Conservation (phyloP, 1,139 yeast genomes). For the Geotrichum bryndzae region DNA sequence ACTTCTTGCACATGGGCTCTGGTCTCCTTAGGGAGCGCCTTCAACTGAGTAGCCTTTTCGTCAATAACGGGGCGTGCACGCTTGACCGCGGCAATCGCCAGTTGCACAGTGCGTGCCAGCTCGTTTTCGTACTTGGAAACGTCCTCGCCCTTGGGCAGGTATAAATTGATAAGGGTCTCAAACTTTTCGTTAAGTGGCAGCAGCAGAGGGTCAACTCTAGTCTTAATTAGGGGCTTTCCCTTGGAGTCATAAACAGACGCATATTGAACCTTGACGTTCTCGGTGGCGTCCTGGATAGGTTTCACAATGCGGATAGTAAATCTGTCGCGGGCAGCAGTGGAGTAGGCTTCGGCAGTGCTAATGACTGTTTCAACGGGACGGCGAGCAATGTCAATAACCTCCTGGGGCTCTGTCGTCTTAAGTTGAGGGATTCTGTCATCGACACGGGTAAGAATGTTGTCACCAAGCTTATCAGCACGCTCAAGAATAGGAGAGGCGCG, state of each 20-base stretch:
- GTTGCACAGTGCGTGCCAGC: conserved; percentile 31
- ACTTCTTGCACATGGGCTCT: conserved; percentile 27
- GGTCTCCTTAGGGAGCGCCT: conserved; percentile 26
- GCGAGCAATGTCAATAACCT: conserved; percentile 32
- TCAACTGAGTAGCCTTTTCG: conserved; percentile 25
- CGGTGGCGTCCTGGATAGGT: conserved; percentile 33
- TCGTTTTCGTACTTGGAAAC: conserved; percentile 32
- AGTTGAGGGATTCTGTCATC: conserved; percentile 36
- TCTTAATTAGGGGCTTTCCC: conserved; percentile 56
- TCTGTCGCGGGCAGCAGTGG: conserved; percentile 29
- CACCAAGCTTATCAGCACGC: conserved; percentile 37
- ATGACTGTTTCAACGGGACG: conserved; percentile 32
- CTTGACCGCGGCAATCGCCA: conserved; percentile 31
- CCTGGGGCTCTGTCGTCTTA: conserved; percentile 35
- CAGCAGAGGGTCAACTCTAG: conserved; percentile 57
- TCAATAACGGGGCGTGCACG: conserved; percentile 34
- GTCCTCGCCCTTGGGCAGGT: conserved; percentile 45
- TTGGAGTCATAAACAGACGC: conserved; percentile 44
- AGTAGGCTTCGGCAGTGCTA: conserved; percentile 27
- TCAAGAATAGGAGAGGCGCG: conserved; percentile 31
- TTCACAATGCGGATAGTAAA: conserved; percentile 29
- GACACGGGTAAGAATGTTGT: conserved; percentile 31
- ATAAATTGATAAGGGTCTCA: conserved; percentile 41
- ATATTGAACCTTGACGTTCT: conserved; percentile 32
- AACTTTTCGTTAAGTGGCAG: conserved; percentile 54